Evolutionary conservation across 2,329 filamentous ascomycete species (phyloP), one percentile per base, ranked within the genome.

Genomic region (Bipolaris cookei): DNA sequence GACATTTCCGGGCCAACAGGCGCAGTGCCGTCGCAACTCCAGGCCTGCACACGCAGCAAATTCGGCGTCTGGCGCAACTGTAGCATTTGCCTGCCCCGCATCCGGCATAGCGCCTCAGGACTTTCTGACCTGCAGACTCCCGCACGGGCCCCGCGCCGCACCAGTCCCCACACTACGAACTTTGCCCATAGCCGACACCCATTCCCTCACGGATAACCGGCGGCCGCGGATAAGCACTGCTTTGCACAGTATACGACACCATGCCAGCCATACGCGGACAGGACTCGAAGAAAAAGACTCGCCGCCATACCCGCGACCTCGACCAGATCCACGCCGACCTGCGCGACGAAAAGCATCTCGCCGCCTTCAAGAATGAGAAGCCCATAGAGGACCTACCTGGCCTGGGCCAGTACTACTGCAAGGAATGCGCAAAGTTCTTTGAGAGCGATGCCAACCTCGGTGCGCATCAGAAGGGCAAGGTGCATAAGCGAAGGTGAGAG

Each of bases 351-450:
- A 90, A 88, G 75, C 93, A 98, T 73, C 86, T 99, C 32, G 80
- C 86, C 44, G 86, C 91, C 64, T 92, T 89, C 82, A 90, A 92
- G 74, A 84, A 87, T 47, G 86, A 88, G 41, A 96, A 97, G 73
- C 86, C 89, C 5, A 80, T 85, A 20, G 94, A 98, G 74, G 95
- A 98, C 70, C 83, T 97, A 34, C 95, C 95, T 3, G 94, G 88
- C 0, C 82, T 97, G 46, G 95, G 95, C 23, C 84, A 87, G 67
- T 88, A 88, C 75, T 98, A 97, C 78, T 99, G 95, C 77, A 83
- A 90, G 14, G 90, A 97, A 78, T 99, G 95, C 77, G 90, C 95
- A 62, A 98, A 96, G 80, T 98, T 91, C 89, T 98, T 96, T 76
- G 94, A 98, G 76, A 90, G 88, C 47, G 90, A 95, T 65, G 77